phyloP scores from a whole-genome alignment of 768 basidiomycete genomes.

The Rhizopogon vinicolor region DNA sequence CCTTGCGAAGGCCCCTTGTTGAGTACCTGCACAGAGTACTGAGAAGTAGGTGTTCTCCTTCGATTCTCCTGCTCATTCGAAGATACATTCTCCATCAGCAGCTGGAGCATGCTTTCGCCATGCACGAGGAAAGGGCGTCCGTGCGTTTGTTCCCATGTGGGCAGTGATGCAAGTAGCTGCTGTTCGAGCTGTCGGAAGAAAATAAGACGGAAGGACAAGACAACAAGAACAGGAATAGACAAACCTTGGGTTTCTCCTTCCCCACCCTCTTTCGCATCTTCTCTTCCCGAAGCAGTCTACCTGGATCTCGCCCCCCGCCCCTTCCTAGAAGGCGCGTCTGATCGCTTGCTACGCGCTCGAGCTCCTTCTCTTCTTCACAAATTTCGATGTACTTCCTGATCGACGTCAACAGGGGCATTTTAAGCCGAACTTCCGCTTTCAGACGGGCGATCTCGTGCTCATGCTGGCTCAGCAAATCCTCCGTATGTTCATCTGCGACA shows the following conservation, averaged over 20 bases:
- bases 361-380: conserved; percentile 83
- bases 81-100: conserved; percentile 69
- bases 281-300: conserved; percentile 85
- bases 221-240: conserved; percentile 17
- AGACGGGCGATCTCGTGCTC: conserved; percentile 80
- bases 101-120: conserved; percentile 74
- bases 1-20: conserved; percentile 23
- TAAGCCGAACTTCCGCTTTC: conserved; percentile 77
- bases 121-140: conserved; percentile 78
- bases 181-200: conserved; percentile 65
- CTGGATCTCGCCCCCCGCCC: conserved; percentile 72
- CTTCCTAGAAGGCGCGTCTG: conserved; percentile 78
- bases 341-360: conserved; percentile 76
- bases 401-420: conserved; percentile 67
- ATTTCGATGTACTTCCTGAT: conserved; percentile 91
- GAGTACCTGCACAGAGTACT: conserved; percentile 26
- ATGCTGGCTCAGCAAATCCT: conserved; percentile 80
- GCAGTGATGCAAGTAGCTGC: conserved; percentile 74
- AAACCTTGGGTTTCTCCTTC: conserved; percentile 89
- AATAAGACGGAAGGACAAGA: not conserved
- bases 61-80: conserved; percentile 81
- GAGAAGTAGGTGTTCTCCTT: conserved; percentile 39
- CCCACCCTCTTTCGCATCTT: conserved; percentile 94
- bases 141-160: conserved; percentile 80
- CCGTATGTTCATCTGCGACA: conserved; percentile 73